Evolutionary conservation across 2,329 filamentous ascomycete genomes (phyloP), one percentile per base, ranked within the genome.

Genomic region (Phialophora expanda): DNA sequence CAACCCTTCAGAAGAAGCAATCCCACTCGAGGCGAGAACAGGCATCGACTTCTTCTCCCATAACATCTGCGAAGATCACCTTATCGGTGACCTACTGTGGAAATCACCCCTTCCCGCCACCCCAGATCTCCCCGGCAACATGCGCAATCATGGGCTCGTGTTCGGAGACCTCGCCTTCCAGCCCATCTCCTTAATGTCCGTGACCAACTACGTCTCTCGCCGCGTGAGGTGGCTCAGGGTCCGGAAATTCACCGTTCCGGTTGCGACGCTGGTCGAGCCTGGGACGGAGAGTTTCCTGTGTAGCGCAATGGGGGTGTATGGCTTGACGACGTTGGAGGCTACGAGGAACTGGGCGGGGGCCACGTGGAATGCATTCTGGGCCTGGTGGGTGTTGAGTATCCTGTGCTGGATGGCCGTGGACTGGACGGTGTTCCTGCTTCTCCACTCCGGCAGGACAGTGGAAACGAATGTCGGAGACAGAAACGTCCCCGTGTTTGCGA

Each of bases 11-110:
- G 17, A 20, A 8, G 46, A 71, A 78, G 62, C 73, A 77, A 84
- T 71, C 76, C 87, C 79, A 0, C 62, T 55, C 20, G 46, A 44
- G 30, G 59, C 66, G 8, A 58, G 67, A 14, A 66, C 64, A 8
- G 96, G 95, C 0, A 89, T 99, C 70, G 93, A 98, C 78, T 93
- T 89, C 79, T 99, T 99, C 79, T 96, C 92, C 2, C 86, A 92
- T 70, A 96, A 97, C 75, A 98, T 99, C 75, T 99, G 95, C 80
- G 96, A 99, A 77, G 95, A 99, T 75, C 95, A 99, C 74, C 82
- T 97, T 26, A 97, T 99, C 62, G 94, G 94, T 12, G 95, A 99
- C 71, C 80, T 95, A 0, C 84, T 99, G 4, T 99, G 93, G 93
- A 88, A 88, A 62, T 85, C 86, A n/a, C 74, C 79, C 1, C 78